Evolutionary conservation across 176 grass and related monocot genomes (phyloP), one percentile per base, ranked within the genome.

Genomic region (Luzula sylvatica): DNA sequence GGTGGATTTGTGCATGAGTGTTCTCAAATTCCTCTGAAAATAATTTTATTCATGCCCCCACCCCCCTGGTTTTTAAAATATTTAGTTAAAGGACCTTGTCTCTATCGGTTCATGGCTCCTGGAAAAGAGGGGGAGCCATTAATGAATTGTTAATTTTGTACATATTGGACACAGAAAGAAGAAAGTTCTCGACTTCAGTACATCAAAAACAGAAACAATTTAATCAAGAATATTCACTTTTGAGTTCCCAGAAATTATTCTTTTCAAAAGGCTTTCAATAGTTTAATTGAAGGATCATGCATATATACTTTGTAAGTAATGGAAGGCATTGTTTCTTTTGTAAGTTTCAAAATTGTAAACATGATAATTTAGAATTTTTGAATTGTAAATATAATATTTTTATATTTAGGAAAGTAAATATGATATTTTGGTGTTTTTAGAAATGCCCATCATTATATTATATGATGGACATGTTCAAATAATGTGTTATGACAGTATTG

Each of bases 221-320:
- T 18, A 47, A 62, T 46, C n/a, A 20, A 7, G 23, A 47, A 47
- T 47, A 46, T 47, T 28, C 42, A 47, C 58, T 26, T 62, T 62
- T 62, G 14, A 29, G 42, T 62, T 8, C 42, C 46, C 5, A 7
- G 23, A 45, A 29, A 35, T 35, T 35, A 7, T 0, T 35, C 30
- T 35, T 35, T 35, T 35, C 5, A 35, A 35, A 24, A 17, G 23
- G 16, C 15, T 15, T 20, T 63, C 11, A 46, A 49, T 46, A 46
- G 23, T 29, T 32, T 35, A 58, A 35, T 35, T 35, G 0, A 35
- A 35, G 30, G 30, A 35, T 35, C 30, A 35, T 0, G 9, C 29
- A 32, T 32, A 32, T 8, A 32, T 32, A 32, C 29, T 32, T 32
- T 32, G 8, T 32, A 32, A 32, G 29, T n/a, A n/a, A n/a, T n/a